phyloP scores from a whole-genome alignment of 2,329 filamentous ascomycete species.

The Clonostachys rhizophaga region DNA sequence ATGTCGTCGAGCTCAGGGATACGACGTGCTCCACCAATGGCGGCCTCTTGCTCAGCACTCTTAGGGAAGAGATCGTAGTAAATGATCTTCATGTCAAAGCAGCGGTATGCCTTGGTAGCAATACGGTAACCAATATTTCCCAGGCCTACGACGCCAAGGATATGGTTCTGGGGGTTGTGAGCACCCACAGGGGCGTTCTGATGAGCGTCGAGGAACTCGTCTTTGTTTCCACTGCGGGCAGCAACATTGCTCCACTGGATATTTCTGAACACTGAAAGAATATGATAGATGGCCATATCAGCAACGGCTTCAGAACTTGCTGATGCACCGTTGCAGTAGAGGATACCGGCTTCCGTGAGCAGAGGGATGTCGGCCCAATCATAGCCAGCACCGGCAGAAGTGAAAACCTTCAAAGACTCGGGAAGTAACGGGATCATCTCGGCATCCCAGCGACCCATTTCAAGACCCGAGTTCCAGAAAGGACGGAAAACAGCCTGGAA shows the following conservation, averaged over 20 bases:
- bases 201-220: conserved; percentile 47
- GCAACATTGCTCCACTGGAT: conserved; percentile 50
- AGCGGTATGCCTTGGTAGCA: conserved; percentile 47
- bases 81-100: conserved; percentile 52
- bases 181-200: conserved; percentile 45
- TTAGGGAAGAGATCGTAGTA: conserved; percentile 44
- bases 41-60: conserved; percentile 29
- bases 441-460: conserved; percentile 59
- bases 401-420: conserved; percentile 47
- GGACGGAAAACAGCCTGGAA: conserved; percentile 45
- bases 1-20: conserved; percentile 37
- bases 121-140: conserved; percentile 50
- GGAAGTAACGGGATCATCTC: conserved; percentile 54
- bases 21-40: conserved; percentile 36
- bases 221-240: conserved; percentile 35
- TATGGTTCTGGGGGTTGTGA: conserved; percentile 48
- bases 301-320: conserved; percentile 59
- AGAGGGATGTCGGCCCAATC: conserved; percentile 54
- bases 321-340: conserved; percentile 60
- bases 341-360: conserved; percentile 26
- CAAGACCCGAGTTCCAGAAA: conserved; percentile 60
- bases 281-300: conserved; percentile 54
- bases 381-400: conserved; percentile 57
- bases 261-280: conserved; percentile 53
- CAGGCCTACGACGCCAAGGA: conserved; percentile 54